Percentiles rank a stretch among this genome's conserved stretches.
These are phyloP conservation scores for Tetragonia tetragonoides DNA, from an alignment of 148 eudicot species.

Conservation along the genomic window DNA sequence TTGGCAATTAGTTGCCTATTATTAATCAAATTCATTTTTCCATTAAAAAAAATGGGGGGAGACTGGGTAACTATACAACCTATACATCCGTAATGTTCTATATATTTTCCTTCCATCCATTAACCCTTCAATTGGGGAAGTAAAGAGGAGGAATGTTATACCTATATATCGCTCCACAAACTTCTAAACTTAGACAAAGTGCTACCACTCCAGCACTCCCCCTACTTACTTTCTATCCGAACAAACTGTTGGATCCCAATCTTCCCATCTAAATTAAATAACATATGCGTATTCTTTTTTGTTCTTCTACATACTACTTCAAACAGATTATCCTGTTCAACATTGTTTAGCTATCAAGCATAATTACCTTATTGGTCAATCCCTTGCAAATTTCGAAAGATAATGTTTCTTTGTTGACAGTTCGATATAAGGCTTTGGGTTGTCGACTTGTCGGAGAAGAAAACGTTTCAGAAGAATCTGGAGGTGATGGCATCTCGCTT, in stretches of 20 bases:
- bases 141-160: too few species aligned
- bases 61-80: too few species aligned
- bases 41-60: too few species aligned
- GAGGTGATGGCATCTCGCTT: conserved; percentile 50
- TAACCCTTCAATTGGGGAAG: too few species aligned
- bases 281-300: neutral
- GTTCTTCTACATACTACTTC: neutral
- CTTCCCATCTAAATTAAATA: neutral
- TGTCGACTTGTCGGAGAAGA: conserved; percentile 1
- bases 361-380: neutral
- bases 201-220: too few species aligned
- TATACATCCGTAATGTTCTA: too few species aligned
- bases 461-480: neutral
- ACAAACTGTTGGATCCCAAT: neutral
- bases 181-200: too few species aligned
- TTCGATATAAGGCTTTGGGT: neutral
- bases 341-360: neutral
- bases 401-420: neutral
- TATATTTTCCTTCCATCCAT: too few species aligned
- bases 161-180: too few species aligned
- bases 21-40: too few species aligned
- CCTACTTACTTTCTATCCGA: neutral
- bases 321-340: neutral
- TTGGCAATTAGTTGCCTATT: too few species aligned
- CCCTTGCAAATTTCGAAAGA: neutral